Conservation (phyloP, 495 filamentous ascomycete species). For the Aspergillus steynii region DNA sequence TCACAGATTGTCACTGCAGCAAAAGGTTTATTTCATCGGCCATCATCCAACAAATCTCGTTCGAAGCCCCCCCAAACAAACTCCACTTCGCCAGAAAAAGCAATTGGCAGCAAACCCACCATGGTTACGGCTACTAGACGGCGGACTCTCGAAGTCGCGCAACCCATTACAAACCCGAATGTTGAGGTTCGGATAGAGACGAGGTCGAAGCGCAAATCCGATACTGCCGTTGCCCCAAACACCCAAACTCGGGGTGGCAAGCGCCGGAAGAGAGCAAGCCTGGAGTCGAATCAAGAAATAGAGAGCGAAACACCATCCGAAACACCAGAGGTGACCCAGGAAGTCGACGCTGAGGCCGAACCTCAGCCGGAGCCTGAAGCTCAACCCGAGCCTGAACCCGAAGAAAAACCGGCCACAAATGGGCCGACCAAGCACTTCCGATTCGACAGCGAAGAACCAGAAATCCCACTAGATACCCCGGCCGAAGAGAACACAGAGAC, state of each 20-base stretch:
- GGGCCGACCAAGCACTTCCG: conserved; percentile 37
- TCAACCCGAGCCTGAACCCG: conserved; percentile 15
- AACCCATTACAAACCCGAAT: conserved; percentile 16
- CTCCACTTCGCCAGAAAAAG: conserved; percentile 14
- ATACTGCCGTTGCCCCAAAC: conserved; percentile 19
- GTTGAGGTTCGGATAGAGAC: conserved; percentile 19
- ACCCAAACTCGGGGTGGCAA: conserved; percentile 35
- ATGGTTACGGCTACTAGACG: conserved; percentile 43
- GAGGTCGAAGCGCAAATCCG: conserved; percentile 41
- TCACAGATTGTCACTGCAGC: conserved; percentile 46
- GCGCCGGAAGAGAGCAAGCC: conserved; percentile 37
- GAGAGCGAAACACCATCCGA: conserved; percentile 10
- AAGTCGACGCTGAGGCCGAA: background rate
- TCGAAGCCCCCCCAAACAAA: conserved; percentile 19
- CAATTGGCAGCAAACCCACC: conserved; percentile 19
- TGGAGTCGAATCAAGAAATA: conserved; percentile 23
- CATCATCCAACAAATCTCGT: conserved; percentile 23
- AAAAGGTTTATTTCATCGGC: conserved; percentile 43
- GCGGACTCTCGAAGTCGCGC: conserved; percentile 22
- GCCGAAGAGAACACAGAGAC: conserved; percentile 24
- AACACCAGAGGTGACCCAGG: conserved; percentile 1
- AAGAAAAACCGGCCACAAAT: conserved; percentile 19
- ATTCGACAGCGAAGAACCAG: conserved; percentile 49
- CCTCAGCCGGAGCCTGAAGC: conserved; percentile 10
- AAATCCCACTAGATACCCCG: conserved; percentile 23